Evolutionary conservation across 345 rosid genomes (phyloP).

Genomic region (Pugionium cornutum): DNA sequence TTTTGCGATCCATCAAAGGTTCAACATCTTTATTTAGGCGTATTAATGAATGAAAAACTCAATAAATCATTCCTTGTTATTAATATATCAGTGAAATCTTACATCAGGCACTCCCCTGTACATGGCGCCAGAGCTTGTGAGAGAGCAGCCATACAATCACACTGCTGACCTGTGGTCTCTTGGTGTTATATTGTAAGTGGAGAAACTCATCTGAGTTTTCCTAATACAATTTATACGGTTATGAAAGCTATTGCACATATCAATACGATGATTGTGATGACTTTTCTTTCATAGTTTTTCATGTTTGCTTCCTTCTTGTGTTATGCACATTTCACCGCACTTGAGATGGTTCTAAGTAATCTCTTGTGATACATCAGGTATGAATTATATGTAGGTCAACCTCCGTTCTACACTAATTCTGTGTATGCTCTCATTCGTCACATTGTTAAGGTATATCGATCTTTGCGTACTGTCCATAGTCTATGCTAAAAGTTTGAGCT

Average conservation of each 20-base stretch:
- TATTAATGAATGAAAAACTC: constrained; percentile 46
- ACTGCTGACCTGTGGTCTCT: constrained; percentile 99
- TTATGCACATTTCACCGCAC: constrained; percentile 19
- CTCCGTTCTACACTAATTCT: constrained; percentile 97
- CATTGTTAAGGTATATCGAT: constrained; percentile 77
- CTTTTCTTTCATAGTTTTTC: background rate
- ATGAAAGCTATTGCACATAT: constrained; percentile 7
- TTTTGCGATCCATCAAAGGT: constrained; percentile 96
- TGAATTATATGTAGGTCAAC: constrained; percentile 95
- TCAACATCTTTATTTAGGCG: constrained; percentile 35
- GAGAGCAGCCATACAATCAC: constrained; percentile 98
- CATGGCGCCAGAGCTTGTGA: constrained; percentile 97
- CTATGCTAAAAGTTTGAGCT: constrained; percentile 38
- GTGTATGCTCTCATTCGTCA: constrained; percentile 96
- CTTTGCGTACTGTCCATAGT: constrained; percentile 18
- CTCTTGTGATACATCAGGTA: constrained; percentile 56
- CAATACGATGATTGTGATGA: constrained; percentile 10
- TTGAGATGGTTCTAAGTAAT: constrained; percentile 21
- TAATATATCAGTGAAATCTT: constrained; percentile 20
- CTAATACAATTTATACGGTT: constrained; percentile 13
- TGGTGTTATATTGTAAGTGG: constrained; percentile 91
- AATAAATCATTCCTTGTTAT: constrained; percentile 5
- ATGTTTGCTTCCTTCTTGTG: background rate
- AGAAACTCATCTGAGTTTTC: constrained; percentile 15
- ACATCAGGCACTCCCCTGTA: constrained; percentile 88